phyloP scores from a whole-genome alignment of 805 yeast genomes.

The Pichia scutulata region DNA sequence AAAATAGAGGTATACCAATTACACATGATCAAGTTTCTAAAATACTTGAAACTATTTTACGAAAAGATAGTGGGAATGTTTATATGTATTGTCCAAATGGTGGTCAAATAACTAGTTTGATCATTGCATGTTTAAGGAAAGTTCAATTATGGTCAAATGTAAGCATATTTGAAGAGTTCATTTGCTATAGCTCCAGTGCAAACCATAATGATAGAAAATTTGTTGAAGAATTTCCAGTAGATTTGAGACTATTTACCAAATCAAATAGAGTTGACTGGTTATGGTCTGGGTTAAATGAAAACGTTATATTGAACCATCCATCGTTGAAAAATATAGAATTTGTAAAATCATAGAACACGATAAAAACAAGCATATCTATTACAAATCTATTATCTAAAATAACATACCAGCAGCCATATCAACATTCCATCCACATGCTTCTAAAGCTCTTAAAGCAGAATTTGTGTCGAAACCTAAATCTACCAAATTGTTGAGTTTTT shows the following conservation, averaged over 20 bases:
- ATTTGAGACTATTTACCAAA: conserved; percentile 41
- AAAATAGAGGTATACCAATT: conserved; percentile 77
- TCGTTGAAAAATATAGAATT: conserved; percentile 27
- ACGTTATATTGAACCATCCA: conserved; percentile 53
- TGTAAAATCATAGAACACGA: background rate
- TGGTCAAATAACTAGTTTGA: conserved; percentile 75
- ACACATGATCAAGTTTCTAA: conserved; percentile 53
- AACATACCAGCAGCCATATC: conserved; percentile 81
- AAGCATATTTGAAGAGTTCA: conserved; percentile 79
- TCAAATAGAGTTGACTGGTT: conserved; percentile 49
- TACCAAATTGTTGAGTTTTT: conserved; percentile 38
- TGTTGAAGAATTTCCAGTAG: conserved; percentile 71
- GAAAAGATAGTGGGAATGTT: conserved; percentile 55
- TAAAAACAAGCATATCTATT: background rate
- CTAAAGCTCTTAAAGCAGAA: conserved; percentile 60
- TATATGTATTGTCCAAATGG: conserved; percentile 88
- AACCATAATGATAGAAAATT: conserved; percentile 79
- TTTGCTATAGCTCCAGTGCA: conserved; percentile 65
- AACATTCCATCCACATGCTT: conserved; percentile 63
- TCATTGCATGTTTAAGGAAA: conserved; percentile 80
- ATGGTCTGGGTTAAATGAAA: conserved; percentile 57
- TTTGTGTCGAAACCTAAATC: conserved; percentile 63
- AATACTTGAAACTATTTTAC: conserved; percentile 55
- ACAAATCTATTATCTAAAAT: conserved; percentile 29
- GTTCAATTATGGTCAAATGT: conserved; percentile 83